These are phyloP conservation scores for Huntiella moniliformis DNA, from an alignment of 2,329 filamentous ascomycete genomes.

Conservation along the genomic window DNA sequence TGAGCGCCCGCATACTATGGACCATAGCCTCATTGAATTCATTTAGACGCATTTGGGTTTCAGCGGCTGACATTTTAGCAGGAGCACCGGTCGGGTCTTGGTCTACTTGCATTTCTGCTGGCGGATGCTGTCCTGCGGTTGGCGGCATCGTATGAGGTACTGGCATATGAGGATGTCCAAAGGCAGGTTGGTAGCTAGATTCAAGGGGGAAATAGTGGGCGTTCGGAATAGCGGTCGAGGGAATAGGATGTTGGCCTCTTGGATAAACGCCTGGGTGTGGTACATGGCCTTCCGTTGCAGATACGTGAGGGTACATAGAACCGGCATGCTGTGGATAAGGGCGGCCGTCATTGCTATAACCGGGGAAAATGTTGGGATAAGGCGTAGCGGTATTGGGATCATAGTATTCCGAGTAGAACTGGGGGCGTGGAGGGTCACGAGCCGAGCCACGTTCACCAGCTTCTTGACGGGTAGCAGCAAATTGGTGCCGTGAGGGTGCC, in stretches of 20 bases:
- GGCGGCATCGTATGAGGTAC: not conserved
- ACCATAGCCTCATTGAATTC: not conserved
- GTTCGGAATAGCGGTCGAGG: too few relatives aligned
- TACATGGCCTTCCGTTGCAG: too few relatives aligned
- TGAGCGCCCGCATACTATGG: not conserved
- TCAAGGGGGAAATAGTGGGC: too few relatives aligned
- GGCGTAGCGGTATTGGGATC: not conserved
- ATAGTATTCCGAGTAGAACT: not conserved
- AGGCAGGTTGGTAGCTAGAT: not conserved
- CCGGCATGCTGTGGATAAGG: too few relatives aligned
- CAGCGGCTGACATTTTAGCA: not conserved
- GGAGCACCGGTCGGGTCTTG: not conserved
- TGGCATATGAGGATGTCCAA: not conserved
- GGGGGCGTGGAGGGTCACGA: not conserved
- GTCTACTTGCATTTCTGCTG: not conserved
- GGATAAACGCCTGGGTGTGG: too few relatives aligned
- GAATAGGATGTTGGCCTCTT: too few relatives aligned
- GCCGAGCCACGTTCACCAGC: not conserved
- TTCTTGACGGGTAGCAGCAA: too few relatives aligned
- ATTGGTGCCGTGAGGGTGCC: not conserved
- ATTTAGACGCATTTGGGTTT: not conserved
- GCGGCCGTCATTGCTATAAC: not conserved
- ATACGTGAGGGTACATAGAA: too few relatives aligned
- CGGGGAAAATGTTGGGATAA: not conserved
- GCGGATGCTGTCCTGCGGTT: not conserved